Conservation (phyloP, 2,329 filamentous ascomycete genomes). For the Fusarium keratoplasticum region DNA sequence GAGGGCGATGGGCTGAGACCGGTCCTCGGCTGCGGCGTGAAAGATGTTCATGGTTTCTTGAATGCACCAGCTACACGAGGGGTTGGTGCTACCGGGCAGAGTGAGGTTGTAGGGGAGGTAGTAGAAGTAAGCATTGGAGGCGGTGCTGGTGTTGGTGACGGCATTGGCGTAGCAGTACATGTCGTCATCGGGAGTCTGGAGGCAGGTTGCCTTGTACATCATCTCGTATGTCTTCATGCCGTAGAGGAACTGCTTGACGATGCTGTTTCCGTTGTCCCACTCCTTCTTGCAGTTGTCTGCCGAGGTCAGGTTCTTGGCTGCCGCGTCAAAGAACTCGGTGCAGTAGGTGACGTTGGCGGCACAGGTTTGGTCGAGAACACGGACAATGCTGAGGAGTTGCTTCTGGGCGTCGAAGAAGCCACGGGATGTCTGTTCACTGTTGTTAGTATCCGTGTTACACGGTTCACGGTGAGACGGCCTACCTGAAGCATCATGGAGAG, state of each 20-base stretch:
- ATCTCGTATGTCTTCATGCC: constrained; percentile 82
- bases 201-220: constrained; percentile 84
- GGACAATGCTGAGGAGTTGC: constrained; percentile 77
- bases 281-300: constrained; percentile 78
- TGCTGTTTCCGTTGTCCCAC: constrained; percentile 72
- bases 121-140: constrained; percentile 84
- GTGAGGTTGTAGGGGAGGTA: constrained; percentile 82
- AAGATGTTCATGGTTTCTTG: constrained; percentile 86
- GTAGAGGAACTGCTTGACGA: constrained; percentile 79
- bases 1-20: constrained; percentile 72
- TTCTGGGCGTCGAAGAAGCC: constrained; percentile 85
- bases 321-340: constrained; percentile 69
- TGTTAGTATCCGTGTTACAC: constrained; percentile 8
- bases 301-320: constrained; percentile 74
- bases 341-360: constrained; percentile 74
- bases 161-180: constrained; percentile 88
- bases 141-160: constrained; percentile 77
- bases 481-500: constrained; percentile 87
- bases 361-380: constrained; percentile 84
- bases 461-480: constrained; percentile 45
- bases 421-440: constrained; percentile 74
- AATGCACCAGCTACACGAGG: constrained; percentile 81
- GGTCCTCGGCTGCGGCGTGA: constrained; percentile 74
- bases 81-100: constrained; percentile 74
- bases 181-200: constrained; percentile 72